A percentile compares a stretch with the other conserved stretches of the same genome.
These are phyloP conservation scores for Zymoseptoria brevis DNA, from an alignment of 2,329 filamentous ascomycete species.

Conservation along the genomic window DNA sequence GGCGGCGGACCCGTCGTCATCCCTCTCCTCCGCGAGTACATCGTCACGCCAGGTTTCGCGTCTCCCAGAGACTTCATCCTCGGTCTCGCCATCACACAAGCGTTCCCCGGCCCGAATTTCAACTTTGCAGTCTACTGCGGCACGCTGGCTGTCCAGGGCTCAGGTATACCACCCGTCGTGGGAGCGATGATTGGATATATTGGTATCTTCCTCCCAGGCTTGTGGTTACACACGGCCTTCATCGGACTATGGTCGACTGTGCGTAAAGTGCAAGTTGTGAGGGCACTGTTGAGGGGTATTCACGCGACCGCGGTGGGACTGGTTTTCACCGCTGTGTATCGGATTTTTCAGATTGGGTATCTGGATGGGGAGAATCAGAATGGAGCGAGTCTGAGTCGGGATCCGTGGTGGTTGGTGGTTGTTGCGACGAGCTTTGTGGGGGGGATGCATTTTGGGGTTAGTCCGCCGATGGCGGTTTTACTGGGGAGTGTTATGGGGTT, in stretches of 20 bases:
- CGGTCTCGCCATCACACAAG: constrained; percentile 63
- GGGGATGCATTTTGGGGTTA: constrained; percentile 34
- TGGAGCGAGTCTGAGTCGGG: constrained; percentile 31
- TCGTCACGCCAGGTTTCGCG: constrained; percentile 64
- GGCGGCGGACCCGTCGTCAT: constrained; percentile 41
- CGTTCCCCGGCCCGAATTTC: constrained; percentile 58
- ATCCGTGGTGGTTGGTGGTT: constrained; percentile 42
- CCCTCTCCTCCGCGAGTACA: constrained; percentile 33
- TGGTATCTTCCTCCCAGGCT: constrained; percentile 35
- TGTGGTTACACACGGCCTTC: constrained; percentile 31
- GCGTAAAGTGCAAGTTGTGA: constrained; percentile 29
- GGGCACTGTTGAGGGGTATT: constrained; percentile 32
- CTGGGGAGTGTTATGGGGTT: constrained; percentile 34
- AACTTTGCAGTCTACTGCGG: constrained; percentile 44
- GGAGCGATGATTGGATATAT: constrained; percentile 34
- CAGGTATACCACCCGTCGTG: constrained; percentile 23
- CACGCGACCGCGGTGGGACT: constrained; percentile 38
- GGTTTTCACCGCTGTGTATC: constrained; percentile 39
- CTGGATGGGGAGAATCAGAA: constrained; percentile 30
- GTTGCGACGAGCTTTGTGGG: constrained; percentile 35
- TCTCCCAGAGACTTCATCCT: constrained; percentile 63
- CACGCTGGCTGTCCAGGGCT: constrained; percentile 29
- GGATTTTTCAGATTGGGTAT: constrained; percentile 39
- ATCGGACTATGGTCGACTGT: constrained; percentile 34
- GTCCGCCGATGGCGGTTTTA: constrained; percentile 34